These are phyloP conservation scores for Saksenaea oblongispora DNA, from an alignment of 371 early-diverging fungal genomes.

Conservation along the genomic window DNA sequence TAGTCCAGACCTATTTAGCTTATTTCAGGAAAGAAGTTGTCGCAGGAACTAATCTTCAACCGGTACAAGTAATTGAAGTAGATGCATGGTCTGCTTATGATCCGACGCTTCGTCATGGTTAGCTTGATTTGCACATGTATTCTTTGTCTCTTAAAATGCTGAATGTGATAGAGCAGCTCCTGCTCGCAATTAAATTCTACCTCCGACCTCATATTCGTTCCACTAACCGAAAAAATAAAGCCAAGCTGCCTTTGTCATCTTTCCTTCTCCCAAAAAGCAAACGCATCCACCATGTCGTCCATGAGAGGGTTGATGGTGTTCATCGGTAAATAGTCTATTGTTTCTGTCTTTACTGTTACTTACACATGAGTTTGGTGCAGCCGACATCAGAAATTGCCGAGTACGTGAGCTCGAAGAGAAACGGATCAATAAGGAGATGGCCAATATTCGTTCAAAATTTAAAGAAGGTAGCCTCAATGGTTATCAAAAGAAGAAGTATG, in stretches of 20 bases:
- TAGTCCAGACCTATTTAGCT: too few relatives aligned
- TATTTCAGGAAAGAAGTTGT: too few relatives aligned
- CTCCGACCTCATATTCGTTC: background rate
- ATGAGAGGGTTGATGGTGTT: slow-evolving; percentile 20
- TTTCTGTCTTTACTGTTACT: background rate
- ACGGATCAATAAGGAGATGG: slow-evolving; percentile 97
- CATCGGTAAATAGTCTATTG: background rate
- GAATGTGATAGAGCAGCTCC: too few relatives aligned
- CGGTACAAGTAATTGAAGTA: too few relatives aligned
- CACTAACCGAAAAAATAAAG: background rate
- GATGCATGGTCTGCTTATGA: too few relatives aligned
- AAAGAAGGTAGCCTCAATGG: slow-evolving; percentile 92
- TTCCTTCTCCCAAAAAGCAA: background rate
- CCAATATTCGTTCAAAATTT: slow-evolving; percentile 97
- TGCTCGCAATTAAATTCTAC: background rate
- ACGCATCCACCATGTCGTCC: slow-evolving; percentile 15
- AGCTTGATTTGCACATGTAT: too few relatives aligned
- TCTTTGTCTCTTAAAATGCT: too few relatives aligned
- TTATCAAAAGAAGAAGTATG: slow-evolving; percentile 98
- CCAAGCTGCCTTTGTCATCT: slow-evolving; percentile 1
- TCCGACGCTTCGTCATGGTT: too few relatives aligned
- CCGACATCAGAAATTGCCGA: slow-evolving; percentile 63
- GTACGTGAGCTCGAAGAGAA: slow-evolving; percentile 95
- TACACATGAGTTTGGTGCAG: slow-evolving; percentile 1
- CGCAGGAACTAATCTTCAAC: too few relatives aligned